Base-by-base conservation (phyloP, 2,329 filamentous ascomycete species). In the Beauveria brongniartii region DNA sequence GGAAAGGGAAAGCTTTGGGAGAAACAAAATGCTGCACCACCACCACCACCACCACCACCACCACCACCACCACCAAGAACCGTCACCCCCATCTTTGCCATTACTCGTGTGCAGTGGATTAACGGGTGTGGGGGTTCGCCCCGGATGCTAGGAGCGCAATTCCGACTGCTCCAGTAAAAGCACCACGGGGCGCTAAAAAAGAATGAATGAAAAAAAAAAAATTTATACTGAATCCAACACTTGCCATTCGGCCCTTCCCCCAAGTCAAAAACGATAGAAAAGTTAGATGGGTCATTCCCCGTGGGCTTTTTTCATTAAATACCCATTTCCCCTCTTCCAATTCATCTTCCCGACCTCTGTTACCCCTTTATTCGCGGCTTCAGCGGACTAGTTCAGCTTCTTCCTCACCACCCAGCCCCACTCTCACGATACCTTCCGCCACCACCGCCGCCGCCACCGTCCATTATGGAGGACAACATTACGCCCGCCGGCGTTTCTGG, bases 391-490 rank as follows among this genome's bases (percentile, higher is more conserved):
- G 14, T 37, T 37, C 34, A 37, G 5, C 5, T 37, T 6, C 34
- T 16, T 16, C 12, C 12, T n/a, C 52, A 55, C 24, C 41, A 46
- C 10, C 6, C 3, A 9, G n/a, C 34, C 54, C 12, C 55, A n/a
- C 34, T 22, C 22, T 16, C 46, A 30, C 14, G 43, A 57, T 50
- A 9, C 28, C 12, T 20, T 14, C 3, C 18, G 7, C 22, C 46
- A 14, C 14, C 22, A 14, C 30, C 43, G 5, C 30, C 48, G 10
- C 46, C 34, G 28, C 28, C 26, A 12, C 10, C 10, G 12, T 8
- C 14, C 20, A 30, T 22, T 40, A 61, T 61, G 59, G 59, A 61
- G 20, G 59, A 61, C 59, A 61, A 57, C n/a, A 61, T 61, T 48
- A 40, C 59, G 10, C 59, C 59, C 5, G 59, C 59, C 16, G 52